Conservation (phyloP, 768 basidiomycete species). For the Calocera viscosa region DNA sequence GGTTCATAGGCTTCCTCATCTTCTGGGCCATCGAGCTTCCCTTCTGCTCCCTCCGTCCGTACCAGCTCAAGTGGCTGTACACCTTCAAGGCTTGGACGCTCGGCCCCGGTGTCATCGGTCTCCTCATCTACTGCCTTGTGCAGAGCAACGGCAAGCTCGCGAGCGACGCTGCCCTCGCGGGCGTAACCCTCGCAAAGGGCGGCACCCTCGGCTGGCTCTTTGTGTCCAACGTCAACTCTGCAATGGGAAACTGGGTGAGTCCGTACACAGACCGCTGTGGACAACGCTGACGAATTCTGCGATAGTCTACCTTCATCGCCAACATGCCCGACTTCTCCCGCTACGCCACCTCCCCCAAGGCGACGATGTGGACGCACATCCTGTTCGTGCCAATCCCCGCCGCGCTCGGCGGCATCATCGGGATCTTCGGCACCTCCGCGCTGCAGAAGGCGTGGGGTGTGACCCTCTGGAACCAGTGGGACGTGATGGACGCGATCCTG, state of each 20-base stretch:
- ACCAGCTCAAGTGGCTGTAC: conserved; percentile 14
- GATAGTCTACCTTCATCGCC: conserved; percentile 12
- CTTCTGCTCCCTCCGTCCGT: conserved; percentile 10
- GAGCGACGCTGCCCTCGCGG: conserved; percentile 5
- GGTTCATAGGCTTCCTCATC: conserved; percentile 12
- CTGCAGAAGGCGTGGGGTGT: conserved; percentile 18
- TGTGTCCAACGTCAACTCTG: conserved; percentile 10
- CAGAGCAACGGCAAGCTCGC: conserved; percentile 12
- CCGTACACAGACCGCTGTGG: not conserved
- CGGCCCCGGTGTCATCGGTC: conserved; percentile 5
- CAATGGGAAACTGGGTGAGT: conserved; percentile 11
- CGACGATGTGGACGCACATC: conserved; percentile 6
- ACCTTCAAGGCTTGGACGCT: conserved; percentile 12
- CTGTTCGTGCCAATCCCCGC: conserved; percentile 14
- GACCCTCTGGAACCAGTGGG: conserved; percentile 19
- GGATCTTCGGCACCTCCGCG: conserved; percentile 16
- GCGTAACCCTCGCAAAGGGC: not conserved
- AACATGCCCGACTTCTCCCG: conserved; percentile 10
- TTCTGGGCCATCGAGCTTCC: conserved; percentile 12
- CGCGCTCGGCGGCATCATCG: conserved; percentile 18
- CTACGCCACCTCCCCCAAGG: conserved; percentile 8
- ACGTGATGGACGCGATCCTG: conserved; percentile 18
- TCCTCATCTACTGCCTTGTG: conserved; percentile 11
- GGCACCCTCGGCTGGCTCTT: conserved; percentile 11
- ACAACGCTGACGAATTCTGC: not conserved